phyloP scores from a whole-genome alignment of 176 grass and related monocot genomes.

The Olyra latifolia region DNA sequence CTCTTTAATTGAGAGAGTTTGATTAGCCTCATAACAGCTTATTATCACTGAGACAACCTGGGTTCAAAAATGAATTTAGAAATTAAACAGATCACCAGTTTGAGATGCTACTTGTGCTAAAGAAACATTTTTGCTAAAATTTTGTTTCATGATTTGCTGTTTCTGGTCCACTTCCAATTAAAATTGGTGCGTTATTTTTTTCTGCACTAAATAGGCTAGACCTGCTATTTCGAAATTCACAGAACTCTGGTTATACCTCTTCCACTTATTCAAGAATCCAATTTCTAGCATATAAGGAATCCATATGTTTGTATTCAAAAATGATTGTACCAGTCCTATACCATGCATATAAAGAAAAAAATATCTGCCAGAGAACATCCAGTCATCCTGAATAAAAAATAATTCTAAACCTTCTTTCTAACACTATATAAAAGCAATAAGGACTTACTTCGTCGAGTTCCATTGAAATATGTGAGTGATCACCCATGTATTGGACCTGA shows the following conservation, averaged over 20 bases:
- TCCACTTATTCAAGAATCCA: slow-evolving; percentile 1
- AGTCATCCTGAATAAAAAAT: neutral
- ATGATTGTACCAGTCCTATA: neutral
- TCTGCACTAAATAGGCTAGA: slow-evolving; percentile 5
- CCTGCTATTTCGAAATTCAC: slow-evolving; percentile 5
- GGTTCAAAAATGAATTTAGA: slow-evolving; percentile 32
- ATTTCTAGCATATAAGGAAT: slow-evolving; percentile 20
- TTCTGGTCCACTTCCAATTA: slow-evolving; percentile 13
- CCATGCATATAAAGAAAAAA: neutral
- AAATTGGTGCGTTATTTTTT: neutral
- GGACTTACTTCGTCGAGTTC: slow-evolving; percentile 89
- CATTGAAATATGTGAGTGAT: slow-evolving; percentile 91
- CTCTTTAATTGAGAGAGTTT: slow-evolving; percentile 61
- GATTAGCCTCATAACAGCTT: slow-evolving; percentile 63
- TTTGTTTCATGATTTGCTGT: slow-evolving; percentile 5
- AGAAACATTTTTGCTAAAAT: slow-evolving; percentile 4
- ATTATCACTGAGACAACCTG: slow-evolving; percentile 71
- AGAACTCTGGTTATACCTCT: neutral
- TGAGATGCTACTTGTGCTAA: slow-evolving; percentile 23
- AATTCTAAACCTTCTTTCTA: slow-evolving; percentile 3
- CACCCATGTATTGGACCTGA: slow-evolving; percentile 91
- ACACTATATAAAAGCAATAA: slow-evolving; percentile 24
- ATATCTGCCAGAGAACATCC: slow-evolving; percentile 3
- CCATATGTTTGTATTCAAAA: neutral
- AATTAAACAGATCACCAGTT: neutral